Base-by-base conservation (phyloP, 2,329 filamentous ascomycete species). In the Paecilomyces variotii region DNA sequence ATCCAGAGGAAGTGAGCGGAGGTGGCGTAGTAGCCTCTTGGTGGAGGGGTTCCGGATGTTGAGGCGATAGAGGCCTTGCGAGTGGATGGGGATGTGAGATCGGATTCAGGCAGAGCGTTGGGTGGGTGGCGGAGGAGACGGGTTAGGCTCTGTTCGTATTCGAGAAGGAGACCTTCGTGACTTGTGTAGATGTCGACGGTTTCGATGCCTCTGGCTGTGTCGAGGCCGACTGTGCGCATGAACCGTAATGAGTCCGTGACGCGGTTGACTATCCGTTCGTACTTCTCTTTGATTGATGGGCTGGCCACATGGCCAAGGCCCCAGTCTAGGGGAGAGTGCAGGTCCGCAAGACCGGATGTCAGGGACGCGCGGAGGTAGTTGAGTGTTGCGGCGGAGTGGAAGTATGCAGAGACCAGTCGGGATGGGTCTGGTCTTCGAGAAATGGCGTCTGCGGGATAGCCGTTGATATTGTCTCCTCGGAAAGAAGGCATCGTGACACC, bases 1-100 rank as follows among this genome's bases (percentile, higher is more conserved):
- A 99, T 95, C 94, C 94, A 99, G 72, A 99, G 83, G 79, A 99
- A 97, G 73, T 99, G 94, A 0, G 91, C 90, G 3, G 91, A 96
- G 0, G 93, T 97, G 76, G 96, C 89, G 78, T 95, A 97, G 82
- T 90, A 95, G 68, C 87, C 86, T 68, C 84, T 84, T 14, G 74
- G 72, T 64, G 50, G 70, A 63, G 56, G 51, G 39, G 54, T 3
- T 4, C 35, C 35, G 14, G 62, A 55, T 57, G 63, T 58, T 68
- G 67, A 50, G 67, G 63, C 32, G 69, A 70, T 54, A 67, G 62
- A 4, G 67, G 60, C 12, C 59, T 60, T 51, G 55, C 61, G n/a
- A 10, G 62, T 59, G 28, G 54, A 39, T 54, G 50, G 52, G 56
- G 65, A 64, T 57, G 64, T 34, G 62, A 57, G 61, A 64, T n/a